Evolutionary conservation across 495 filamentous ascomycete genomes (phyloP), one percentile per base, ranked within the genome.

Genomic region (Trichoderma virens): DNA sequence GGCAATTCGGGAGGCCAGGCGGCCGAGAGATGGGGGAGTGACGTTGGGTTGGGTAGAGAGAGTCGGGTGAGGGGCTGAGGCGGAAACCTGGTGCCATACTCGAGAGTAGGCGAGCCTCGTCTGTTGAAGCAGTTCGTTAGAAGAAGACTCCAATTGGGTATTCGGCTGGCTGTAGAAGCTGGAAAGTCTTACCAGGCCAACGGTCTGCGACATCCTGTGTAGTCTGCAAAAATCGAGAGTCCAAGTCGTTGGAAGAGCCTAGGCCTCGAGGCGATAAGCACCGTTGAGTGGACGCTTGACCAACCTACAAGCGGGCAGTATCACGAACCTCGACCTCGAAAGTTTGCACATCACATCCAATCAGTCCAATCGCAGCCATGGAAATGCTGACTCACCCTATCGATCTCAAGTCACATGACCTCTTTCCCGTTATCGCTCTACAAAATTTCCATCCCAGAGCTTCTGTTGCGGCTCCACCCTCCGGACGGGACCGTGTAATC

Each of bases 31-130:
- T 3, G 85, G 83, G 5, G 82, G 83, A 67, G 83, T 84, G 70
- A 87, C 75, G 74, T 82, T 81, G 65, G 82, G 78, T 41, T 78
- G 75, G 18, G 82, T 85, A 63, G 73, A 76, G 70, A 85, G 82
- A 3, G 71, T 78, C 3, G 79, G 76, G 73, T 85, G 82, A 18
- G 78, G 82, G 27, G 79, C 81, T 64, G 73, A 75, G 65, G 79
- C 90, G 78, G 80, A 97, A 82, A 81, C 89, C 77, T 89, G 86
- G 79, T 99, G 95, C 94, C 94, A 99, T 76, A 86, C 82, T 61
- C 94, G 89, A 59, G 91, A 90, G 83, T 97, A 99, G 78, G 94
- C 95, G 62, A 98, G 89, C 70, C 91, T 88, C 47, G 94, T 98
- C 95, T 98, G 54, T 8, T n/a, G 31, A n/a, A 61, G 61, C 43